phyloP scores from a whole-genome alignment of 164 flowering plant species.

The Cinnamomum micranthum region DNA sequence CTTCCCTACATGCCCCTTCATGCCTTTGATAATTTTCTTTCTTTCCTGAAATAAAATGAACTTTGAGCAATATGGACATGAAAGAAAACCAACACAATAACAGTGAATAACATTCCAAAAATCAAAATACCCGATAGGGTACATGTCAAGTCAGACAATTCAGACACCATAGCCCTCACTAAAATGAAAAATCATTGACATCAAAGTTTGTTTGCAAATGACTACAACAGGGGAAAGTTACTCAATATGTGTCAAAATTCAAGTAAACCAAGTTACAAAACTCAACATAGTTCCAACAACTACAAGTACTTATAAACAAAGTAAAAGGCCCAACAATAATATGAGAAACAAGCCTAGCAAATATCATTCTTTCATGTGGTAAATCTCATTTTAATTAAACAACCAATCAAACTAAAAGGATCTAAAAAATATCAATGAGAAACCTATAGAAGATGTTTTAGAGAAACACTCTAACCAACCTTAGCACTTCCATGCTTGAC shows the following conservation, averaged over 20 bases:
- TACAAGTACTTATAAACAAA: not conserved
- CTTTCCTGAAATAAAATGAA: constrained; percentile 52
- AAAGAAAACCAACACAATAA: not conserved
- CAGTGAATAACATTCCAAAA: not conserved
- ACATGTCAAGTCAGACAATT: not conserved
- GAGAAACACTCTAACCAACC: constrained; percentile 40
- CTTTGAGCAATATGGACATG: not conserved
- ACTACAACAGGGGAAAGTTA: not conserved
- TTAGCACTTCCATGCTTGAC: constrained; percentile 88
- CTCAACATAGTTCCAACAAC: not conserved
- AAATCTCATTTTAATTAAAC: not conserved
- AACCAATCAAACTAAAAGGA: not conserved
- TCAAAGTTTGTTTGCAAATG: not conserved
- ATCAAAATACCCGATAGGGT: not conserved
- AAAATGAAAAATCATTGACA: constrained; percentile 2
- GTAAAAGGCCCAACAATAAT: not conserved
- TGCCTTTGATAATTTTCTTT: constrained; percentile 85
- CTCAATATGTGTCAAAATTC: not conserved
- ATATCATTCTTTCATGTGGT: not conserved
- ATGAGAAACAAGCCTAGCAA: too few relatives aligned
- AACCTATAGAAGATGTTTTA: not conserved
- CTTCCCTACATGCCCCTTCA: constrained; percentile 72
- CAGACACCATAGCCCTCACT: not conserved
- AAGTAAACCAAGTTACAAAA: not conserved
- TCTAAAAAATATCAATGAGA: too few relatives aligned